A percentile compares a stretch with the other conserved stretches of the same genome.
Conservation (phyloP, 2,329 filamentous ascomycete genomes). For the Emmonsia crescens region DNA sequence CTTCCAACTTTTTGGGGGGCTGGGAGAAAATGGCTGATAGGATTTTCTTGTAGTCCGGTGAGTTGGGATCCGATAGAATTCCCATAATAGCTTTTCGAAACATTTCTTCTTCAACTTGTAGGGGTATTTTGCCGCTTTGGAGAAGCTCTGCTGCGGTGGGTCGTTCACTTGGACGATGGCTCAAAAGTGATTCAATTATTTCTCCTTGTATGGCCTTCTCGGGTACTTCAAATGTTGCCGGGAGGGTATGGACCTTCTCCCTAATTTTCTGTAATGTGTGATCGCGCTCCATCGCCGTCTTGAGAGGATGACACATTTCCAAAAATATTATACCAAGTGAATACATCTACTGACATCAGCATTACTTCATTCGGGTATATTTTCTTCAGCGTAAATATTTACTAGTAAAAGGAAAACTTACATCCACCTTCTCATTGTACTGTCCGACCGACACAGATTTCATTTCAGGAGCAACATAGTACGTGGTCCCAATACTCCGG, state of each 20-base stretch:
- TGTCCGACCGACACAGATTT: constrained; percentile 61
- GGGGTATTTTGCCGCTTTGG: constrained; percentile 73
- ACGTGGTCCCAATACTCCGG: constrained; percentile 61
- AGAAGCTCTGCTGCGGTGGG: constrained; percentile 75
- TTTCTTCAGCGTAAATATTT: background rate
- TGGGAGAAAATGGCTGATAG: constrained; percentile 73
- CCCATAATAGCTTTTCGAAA: constrained; percentile 74
- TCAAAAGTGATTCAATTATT: constrained; percentile 70
- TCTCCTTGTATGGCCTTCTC: constrained; percentile 60
- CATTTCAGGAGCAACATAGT: constrained; percentile 90
- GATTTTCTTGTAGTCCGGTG: constrained; percentile 82
- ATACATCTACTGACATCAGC: constrained; percentile 56
- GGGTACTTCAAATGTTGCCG: constrained; percentile 58
- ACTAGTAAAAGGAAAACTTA: constrained; percentile 31
- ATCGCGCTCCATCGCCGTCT: constrained; percentile 53
- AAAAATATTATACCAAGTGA: constrained; percentile 96
- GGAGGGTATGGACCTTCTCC: constrained; percentile 56
- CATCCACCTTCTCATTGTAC: constrained; percentile 89
- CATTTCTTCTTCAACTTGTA: constrained; percentile 87
- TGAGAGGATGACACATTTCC: constrained; percentile 71
- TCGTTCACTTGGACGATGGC: constrained; percentile 69
- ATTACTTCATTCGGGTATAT: constrained; percentile 3
- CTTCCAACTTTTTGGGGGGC: constrained; percentile 66
- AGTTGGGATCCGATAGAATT: constrained; percentile 63
- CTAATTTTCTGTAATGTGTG: constrained; percentile 59